Evolutionary conservation across 768 basidiomycete species (phyloP).

Genomic region (Artomyces pyxidatus): DNA sequence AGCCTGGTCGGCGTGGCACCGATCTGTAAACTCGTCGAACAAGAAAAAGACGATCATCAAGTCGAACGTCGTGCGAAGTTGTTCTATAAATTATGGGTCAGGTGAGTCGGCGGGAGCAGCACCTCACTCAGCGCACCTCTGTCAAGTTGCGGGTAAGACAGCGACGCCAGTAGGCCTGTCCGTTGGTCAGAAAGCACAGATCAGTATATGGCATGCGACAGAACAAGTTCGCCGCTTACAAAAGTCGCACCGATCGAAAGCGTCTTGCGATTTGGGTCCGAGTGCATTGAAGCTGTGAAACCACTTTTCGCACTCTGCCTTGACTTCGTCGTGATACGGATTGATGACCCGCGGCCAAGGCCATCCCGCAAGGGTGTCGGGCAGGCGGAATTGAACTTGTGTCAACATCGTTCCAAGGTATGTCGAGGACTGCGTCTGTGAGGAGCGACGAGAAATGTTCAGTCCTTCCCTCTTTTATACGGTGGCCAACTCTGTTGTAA

Average conservation of each 20-base stretch:
- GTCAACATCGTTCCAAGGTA: too few relatives aligned
- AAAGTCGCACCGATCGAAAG: conserved; percentile 16
- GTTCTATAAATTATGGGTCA: background rate
- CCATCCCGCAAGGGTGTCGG: conserved; percentile 10
- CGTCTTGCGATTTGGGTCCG: conserved; percentile 4
- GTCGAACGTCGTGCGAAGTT: conserved; percentile 33
- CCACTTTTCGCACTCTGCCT: conserved; percentile 12
- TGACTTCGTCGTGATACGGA: conserved; percentile 12
- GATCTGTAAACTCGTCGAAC: conserved; percentile 43
- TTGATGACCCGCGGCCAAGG: conserved; percentile 15
- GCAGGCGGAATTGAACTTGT: background rate
- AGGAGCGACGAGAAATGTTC: too few relatives aligned
- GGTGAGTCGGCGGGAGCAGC: background rate
- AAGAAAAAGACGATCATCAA: conserved; percentile 44
- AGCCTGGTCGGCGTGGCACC: conserved; percentile 23
- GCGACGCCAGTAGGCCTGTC: conserved; percentile 31
- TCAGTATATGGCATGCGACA: background rate
- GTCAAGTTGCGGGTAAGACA: conserved; percentile 26
- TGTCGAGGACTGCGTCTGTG: too few relatives aligned
- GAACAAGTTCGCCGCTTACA: conserved; percentile 2
- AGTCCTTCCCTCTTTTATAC: too few relatives aligned
- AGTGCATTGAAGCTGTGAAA: conserved; percentile 11
- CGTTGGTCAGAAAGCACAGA: too few relatives aligned
- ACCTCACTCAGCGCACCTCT: conserved; percentile 21
- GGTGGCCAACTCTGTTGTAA: too few relatives aligned